Evolutionary conservation across 768 basidiomycete genomes (phyloP).

Genomic region (Leccinellum albellum): DNA sequence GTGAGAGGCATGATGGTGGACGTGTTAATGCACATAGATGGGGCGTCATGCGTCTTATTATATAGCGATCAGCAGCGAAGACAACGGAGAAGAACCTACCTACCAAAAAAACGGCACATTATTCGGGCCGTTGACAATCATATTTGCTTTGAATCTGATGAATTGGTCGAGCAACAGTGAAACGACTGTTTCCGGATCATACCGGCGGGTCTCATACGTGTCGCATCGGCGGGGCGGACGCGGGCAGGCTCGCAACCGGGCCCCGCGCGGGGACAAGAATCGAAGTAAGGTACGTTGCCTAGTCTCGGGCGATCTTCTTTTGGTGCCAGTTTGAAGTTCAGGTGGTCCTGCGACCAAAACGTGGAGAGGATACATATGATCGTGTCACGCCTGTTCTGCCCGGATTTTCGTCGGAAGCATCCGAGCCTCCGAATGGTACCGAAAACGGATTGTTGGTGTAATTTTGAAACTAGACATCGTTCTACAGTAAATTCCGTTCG

Average conservation of each 20-base stretch:
- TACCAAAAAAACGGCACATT: background rate
- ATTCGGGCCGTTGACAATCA: background rate
- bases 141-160: background rate
- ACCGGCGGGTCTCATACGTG: background rate
- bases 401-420: too few species aligned
- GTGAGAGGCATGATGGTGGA: slow-evolving; percentile 12
- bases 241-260: background rate
- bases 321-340: too few species aligned
- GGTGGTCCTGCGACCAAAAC: too few species aligned
- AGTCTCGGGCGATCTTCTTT: too few species aligned
- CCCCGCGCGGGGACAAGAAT: too few species aligned
- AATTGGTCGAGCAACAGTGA: background rate
- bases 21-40: background rate
- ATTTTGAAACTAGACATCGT: too few species aligned
- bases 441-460: too few species aligned
- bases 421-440: too few species aligned
- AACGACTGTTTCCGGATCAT: background rate
- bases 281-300: too few species aligned
- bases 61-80: background rate
- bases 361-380: too few species aligned
- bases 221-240: background rate
- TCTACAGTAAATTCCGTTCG: too few species aligned
- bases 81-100: background rate
- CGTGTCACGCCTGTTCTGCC: too few species aligned
- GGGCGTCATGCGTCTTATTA: background rate